Conservation (phyloP, 2,329 filamentous ascomycete genomes). For the Nemania sp. region DNA sequence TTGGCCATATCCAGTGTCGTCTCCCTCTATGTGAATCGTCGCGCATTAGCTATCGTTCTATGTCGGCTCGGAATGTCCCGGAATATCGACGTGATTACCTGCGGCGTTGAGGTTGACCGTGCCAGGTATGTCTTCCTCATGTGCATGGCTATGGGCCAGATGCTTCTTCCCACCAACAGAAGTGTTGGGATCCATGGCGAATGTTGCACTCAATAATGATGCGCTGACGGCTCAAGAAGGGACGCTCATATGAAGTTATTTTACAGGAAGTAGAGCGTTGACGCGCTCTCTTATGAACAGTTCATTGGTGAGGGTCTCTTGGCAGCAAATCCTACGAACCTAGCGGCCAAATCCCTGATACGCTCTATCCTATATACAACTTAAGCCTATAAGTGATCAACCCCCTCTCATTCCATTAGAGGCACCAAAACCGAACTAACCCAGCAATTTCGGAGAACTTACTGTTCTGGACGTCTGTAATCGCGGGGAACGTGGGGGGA, state of each 20-base stretch:
- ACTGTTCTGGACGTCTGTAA: conserved; percentile 16
- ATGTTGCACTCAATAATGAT: background rate
- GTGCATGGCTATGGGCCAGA: conserved; percentile 39
- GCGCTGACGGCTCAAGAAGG: background rate
- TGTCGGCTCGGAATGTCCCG: background rate
- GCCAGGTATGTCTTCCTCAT: conserved; percentile 37
- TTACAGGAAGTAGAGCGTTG: background rate
- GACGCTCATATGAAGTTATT: background rate
- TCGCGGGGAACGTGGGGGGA: conserved; percentile 25
- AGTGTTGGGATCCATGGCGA: conserved; percentile 26
- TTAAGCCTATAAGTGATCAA: background rate
- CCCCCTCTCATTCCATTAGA: conserved; percentile 14
- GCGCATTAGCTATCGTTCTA: background rate
- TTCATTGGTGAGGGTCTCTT: conserved; percentile 2
- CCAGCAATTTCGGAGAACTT: conserved; percentile 5
- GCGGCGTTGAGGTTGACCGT: conserved; percentile 37
- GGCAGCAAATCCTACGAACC: background rate
- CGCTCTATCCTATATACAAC: conserved; percentile 13
- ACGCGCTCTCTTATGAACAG: conserved; percentile 2
- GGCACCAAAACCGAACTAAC: conserved; percentile 17
- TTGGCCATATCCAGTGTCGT: conserved; percentile 38
- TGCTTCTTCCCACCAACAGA: conserved; percentile 24
- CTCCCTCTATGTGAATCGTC: conserved; percentile 32
- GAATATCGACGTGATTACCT: conserved; percentile 28
- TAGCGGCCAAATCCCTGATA: background rate